A percentile compares a stretch with the other conserved stretches of the same genome.
Conservation (phyloP, 768 basidiomycete genomes). For the Tricholoma terreum region DNA sequence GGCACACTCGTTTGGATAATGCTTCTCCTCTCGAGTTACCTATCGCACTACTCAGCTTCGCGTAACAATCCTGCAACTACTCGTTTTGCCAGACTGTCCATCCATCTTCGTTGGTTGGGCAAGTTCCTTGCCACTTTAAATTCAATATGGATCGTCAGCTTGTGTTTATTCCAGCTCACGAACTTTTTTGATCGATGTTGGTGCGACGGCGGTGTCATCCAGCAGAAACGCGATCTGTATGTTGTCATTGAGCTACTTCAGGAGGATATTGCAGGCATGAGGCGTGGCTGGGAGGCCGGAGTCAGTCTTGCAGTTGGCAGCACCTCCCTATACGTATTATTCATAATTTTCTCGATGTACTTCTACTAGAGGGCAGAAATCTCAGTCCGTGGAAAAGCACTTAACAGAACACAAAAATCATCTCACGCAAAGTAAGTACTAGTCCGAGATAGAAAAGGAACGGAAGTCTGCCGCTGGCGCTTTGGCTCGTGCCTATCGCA, state of each 20-base stretch:
- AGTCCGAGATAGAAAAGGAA: too few relatives aligned
- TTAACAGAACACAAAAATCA: too few relatives aligned
- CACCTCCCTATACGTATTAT: slow-evolving; percentile 23
- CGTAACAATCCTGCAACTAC: neutral
- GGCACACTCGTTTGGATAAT: slow-evolving; percentile 33
- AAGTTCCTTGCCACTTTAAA: slow-evolving; percentile 29
- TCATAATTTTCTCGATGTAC: slow-evolving; percentile 12
- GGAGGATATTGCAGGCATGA: slow-evolving; percentile 24
- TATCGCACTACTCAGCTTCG: slow-evolving; percentile 20
- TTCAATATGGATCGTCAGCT: slow-evolving; percentile 26
- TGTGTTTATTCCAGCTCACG: slow-evolving; percentile 31
- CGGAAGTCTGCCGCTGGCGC: too few relatives aligned
- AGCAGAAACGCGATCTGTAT: slow-evolving; percentile 23
- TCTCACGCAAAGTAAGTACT: too few relatives aligned
- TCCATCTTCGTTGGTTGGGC: slow-evolving; percentile 26
- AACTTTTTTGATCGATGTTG: slow-evolving; percentile 34
- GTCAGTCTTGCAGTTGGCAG: slow-evolving; percentile 23
- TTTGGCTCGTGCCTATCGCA: too few relatives aligned
- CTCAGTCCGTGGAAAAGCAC: neutral
- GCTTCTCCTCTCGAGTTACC: slow-evolving; percentile 24
- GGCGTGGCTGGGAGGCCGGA: slow-evolving; percentile 34
- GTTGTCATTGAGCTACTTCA: slow-evolving; percentile 21
- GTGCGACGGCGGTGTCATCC: slow-evolving; percentile 32
- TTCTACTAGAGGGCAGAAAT: too few relatives aligned
- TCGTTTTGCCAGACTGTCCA: slow-evolving; percentile 13